These are phyloP conservation scores for Chrysanthemum makinoi DNA, from an alignment of 129 eudicot species.

Conservation along the genomic window DNA sequence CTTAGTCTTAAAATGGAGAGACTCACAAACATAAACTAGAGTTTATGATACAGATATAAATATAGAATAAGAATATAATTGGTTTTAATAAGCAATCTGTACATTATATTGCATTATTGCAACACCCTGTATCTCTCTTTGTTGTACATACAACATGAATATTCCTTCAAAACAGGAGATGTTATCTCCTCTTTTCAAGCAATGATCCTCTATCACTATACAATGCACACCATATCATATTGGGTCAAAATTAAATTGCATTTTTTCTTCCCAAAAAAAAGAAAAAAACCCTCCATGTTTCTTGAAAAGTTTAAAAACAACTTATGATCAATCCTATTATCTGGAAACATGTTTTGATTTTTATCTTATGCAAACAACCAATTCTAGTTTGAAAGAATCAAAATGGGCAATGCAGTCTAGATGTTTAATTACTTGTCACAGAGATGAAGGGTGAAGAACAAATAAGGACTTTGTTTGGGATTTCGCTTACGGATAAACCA, in stretches of 20 bases:
- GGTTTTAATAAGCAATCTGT: not conserved
- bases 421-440: conserved; percentile 25
- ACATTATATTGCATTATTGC: too few relatives aligned
- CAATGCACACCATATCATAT: not conserved
- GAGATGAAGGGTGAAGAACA: conserved; percentile 78
- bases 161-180: conserved; percentile 34
- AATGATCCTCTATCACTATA: conserved; percentile 17
- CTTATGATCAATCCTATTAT: not conserved
- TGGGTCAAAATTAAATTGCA: not conserved
- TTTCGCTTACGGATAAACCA: conserved; percentile 67
- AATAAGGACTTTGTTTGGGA: conserved; percentile 72
- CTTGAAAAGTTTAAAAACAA: not conserved
- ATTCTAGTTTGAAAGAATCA: not conserved
- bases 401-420: conserved; percentile 23
- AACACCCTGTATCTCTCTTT: not conserved
- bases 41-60: too few relatives aligned
- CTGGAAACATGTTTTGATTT: conserved; percentile 10
- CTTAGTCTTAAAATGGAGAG: too few relatives aligned
- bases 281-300: conserved; percentile 16
- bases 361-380: not conserved
- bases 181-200: conserved; percentile 39
- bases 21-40: too few relatives aligned
- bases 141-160: conserved; percentile 23
- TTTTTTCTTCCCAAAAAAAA: not conserved
- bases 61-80: too few relatives aligned